Evolutionary conservation across 441 rosid genomes (phyloP), one percentile per base, ranked within the genome.

Genomic region (Adansonia rubrostipa): DNA sequence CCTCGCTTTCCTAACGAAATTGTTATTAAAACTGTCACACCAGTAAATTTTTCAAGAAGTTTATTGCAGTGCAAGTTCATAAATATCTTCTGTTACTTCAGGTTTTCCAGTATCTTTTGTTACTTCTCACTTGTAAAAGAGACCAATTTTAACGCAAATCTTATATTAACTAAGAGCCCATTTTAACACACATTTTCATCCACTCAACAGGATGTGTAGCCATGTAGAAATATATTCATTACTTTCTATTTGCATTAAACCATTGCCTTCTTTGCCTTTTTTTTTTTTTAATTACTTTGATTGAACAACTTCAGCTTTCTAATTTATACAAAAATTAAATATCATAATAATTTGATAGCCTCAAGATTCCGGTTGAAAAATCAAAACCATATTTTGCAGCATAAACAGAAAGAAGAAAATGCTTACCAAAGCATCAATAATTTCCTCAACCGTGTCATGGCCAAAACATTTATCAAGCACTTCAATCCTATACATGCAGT

Each of bases 361-460:
- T 51, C 24, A 42, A 19, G 9, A 73, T 57, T 19, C 33, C 15
- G 3, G 65, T 6, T 20, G 62, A 47, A 62, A 24, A 40, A 73
- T 20, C 4, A 24, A 71, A 50, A 17, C 11, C 45, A 45, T 44
- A 28, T 24, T 20, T 19, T 36, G 42, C 42, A 36, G 42, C 42
- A 36, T 36, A 36, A 36, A 36, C 10, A 40, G 42, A 14, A 24
- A n/a, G 20, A 22, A 72, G 17, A 42, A 76, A 56, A 79, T 73
- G 71, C 89, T 87, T 87, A 96, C 99, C 91, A 96, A 83, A 44
- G 53, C 71, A 19, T 67, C 53, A 3, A 67, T 67, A 67, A 67
- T 67, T 85, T 92, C 98, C 89, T 92, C 99, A 17, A 92, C 93
- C 2, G 99, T 88, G 78, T 87, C 92, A 78, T 82, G 88, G 80